phyloP scores from a whole-genome alignment of 306 rosid species.

The Cyamopsis tetragonoloba region DNA sequence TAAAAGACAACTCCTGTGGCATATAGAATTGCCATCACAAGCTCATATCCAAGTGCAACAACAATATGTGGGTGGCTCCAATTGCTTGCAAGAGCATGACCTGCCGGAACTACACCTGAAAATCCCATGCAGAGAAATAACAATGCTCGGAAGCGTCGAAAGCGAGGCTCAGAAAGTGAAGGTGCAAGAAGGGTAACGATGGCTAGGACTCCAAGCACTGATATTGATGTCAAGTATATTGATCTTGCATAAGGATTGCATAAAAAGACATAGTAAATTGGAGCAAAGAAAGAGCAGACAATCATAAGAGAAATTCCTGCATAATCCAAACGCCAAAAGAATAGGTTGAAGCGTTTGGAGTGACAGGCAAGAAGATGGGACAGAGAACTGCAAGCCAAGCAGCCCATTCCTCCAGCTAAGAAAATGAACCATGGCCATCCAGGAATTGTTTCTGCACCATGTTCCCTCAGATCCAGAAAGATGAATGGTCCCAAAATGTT shows the following conservation, averaged over 20 bases:
- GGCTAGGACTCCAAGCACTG: conserved; percentile 56
- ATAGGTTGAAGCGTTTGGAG: conserved; percentile 63
- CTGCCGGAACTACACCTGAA: conserved; percentile 76
- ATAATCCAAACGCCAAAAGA: conserved; percentile 93
- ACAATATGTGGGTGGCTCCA: conserved; percentile 49
- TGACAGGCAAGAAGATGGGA: conserved; percentile 91
- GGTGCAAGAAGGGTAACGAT: conserved; percentile 68
- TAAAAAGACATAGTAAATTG: conserved; percentile 72
- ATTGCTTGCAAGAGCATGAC: conserved; percentile 55
- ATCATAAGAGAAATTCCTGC: conserved; percentile 88
- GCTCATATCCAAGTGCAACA: conserved; percentile 61
- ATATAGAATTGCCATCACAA: conserved; percentile 68
- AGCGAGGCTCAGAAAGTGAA: conserved; percentile 52
- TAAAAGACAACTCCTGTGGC: conserved; percentile 72
- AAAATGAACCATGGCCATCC: conserved; percentile 91
- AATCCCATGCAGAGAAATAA: conserved; percentile 86
- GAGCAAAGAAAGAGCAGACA: conserved; percentile 81
- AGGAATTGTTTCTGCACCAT: conserved; percentile 32
- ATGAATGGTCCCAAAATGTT: conserved; percentile 29
- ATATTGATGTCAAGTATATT: conserved; percentile 62
- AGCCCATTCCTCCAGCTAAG: conserved; percentile 81
- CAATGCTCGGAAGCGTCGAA: conserved; percentile 57
- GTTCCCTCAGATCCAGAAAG: conserved; percentile 22
- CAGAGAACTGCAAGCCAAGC: conserved; percentile 71
- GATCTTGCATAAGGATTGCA: conserved; percentile 51